Percentiles rank a stretch among this genome's conserved stretches.
Conservation (phyloP, 352 stramenopile genomes). For the Globisporangium echinulatum region DNA sequence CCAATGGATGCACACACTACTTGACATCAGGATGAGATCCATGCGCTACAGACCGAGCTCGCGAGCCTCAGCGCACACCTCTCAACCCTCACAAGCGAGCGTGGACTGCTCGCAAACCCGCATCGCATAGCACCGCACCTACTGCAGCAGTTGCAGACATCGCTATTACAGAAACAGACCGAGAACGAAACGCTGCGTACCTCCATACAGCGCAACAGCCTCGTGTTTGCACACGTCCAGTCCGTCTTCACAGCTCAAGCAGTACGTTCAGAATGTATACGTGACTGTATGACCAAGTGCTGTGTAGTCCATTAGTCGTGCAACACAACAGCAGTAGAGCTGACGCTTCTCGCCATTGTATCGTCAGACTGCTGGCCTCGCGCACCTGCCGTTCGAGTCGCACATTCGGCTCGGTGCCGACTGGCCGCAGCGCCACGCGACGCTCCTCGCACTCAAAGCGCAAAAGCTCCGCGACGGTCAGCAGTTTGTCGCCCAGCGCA, state of each 20-base stretch:
- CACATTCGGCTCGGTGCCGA: not conserved
- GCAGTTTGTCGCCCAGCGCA: slow-evolving; percentile 7
- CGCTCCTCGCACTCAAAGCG: slow-evolving; percentile 15
- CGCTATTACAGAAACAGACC: not conserved
- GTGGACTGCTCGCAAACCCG: not conserved
- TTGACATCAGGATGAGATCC: not conserved
- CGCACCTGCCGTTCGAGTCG: not conserved
- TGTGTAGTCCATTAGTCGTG: not conserved
- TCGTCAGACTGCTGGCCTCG: not conserved
- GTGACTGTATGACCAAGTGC: not conserved
- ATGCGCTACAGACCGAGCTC: not conserved
- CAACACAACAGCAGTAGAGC: not conserved
- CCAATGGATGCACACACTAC: not conserved
- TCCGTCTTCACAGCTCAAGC: not conserved
- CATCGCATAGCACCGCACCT: not conserved
- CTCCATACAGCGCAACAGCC: not conserved
- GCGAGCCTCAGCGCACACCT: no score
- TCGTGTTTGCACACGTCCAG: not conserved
- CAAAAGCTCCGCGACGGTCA: slow-evolving; percentile 1
- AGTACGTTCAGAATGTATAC: not conserved
- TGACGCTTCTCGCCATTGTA: not conserved
- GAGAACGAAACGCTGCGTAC: not conserved
- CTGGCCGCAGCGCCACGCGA: not conserved
- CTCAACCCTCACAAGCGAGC: not conserved
- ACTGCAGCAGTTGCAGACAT: not conserved